Percentiles rank a stretch among this genome's conserved stretches.
These are phyloP conservation scores for Xylariaceae sp. DNA, from an alignment of 2,329 filamentous ascomycete species.

Conservation along the genomic window DNA sequence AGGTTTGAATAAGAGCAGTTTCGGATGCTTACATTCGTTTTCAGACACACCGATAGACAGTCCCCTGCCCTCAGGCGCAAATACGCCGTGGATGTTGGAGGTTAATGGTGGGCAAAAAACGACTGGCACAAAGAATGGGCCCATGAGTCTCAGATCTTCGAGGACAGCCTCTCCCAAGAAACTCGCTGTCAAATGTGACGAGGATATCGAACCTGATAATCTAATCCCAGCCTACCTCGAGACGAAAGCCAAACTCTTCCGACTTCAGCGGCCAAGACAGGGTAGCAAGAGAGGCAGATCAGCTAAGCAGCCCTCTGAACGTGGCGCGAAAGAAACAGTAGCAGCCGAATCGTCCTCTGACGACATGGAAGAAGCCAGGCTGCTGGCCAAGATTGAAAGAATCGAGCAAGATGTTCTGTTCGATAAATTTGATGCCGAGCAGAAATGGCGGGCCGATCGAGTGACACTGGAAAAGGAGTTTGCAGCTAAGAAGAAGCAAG, in stretches of 20 bases:
- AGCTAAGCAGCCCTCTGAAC: constrained; percentile 17
- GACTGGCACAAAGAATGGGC: constrained; percentile 40
- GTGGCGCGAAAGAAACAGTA: background rate
- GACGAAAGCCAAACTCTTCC: constrained; percentile 70
- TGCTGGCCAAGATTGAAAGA: constrained; percentile 73
- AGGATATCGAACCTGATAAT: constrained; percentile 74
- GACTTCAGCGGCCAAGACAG: constrained; percentile 58
- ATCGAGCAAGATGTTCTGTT: constrained; percentile 81
- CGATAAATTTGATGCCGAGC: constrained; percentile 66
- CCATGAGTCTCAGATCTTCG: constrained; percentile 34
- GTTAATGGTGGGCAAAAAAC: constrained; percentile 35
- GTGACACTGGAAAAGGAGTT: constrained; percentile 65
- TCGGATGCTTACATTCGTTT: background rate
- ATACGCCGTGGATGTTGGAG: constrained; percentile 50
- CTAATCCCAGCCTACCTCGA: constrained; percentile 77
- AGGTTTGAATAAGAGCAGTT: background rate
- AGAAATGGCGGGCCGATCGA: constrained; percentile 64
- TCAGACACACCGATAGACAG: constrained; percentile 54
- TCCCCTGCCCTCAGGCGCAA: constrained; percentile 52
- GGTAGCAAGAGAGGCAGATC: constrained; percentile 45
- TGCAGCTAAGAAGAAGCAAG: constrained; percentile 49
- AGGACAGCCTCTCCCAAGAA: constrained; percentile 44
- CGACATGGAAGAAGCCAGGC: constrained; percentile 59
- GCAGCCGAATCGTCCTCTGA: constrained; percentile 33
- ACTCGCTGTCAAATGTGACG: constrained; percentile 57